These are phyloP conservation scores for Boletus vinaceobasis DNA, from an alignment of 768 basidiomycete species.

Conservation along the genomic window DNA sequence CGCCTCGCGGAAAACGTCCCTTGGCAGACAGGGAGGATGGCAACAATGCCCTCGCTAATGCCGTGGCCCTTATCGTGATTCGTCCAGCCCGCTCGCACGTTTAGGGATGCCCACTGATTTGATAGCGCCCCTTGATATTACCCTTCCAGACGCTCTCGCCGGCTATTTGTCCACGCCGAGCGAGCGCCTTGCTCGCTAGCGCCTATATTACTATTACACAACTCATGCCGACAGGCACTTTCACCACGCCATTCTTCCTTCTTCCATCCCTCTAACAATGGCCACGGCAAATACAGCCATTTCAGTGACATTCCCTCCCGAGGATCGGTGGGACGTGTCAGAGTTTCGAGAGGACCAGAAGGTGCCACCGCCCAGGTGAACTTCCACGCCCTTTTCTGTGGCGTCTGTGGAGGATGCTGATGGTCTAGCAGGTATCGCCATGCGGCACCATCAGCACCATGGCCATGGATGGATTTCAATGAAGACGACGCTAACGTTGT, in stretches of 20 bases:
- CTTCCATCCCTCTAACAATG: constrained; percentile 7
- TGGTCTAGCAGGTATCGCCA: constrained; percentile 34
- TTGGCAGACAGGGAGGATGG: not conserved
- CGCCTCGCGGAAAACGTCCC: not conserved
- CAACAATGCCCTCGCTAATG: not conserved
- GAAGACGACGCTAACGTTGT: constrained; percentile 16
- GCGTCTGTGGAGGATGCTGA: constrained; percentile 1
- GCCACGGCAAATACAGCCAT: constrained; percentile 4
- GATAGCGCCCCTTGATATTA: not conserved
- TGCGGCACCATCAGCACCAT: constrained; percentile 38
- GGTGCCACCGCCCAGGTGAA: constrained; percentile 27
- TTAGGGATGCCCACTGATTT: not conserved
- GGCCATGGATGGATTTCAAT: constrained; percentile 42
- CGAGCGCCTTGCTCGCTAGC: not conserved
- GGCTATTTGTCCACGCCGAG: not conserved
- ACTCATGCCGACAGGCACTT: constrained; percentile 2
- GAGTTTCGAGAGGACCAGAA: constrained; percentile 5
- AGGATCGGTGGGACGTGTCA: constrained; percentile 8
- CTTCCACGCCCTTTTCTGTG: not conserved
- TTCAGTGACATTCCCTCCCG: constrained; percentile 2
- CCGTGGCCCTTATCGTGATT: constrained; percentile 1
- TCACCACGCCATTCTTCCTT: not conserved
- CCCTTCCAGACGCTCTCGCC: not conserved
- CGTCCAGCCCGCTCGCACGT: constrained; percentile 2
- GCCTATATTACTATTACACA: constrained; percentile 1